These are phyloP conservation scores for Thelonectria rubi DNA, from an alignment of 2,329 filamentous ascomycete species.

Conservation along the genomic window DNA sequence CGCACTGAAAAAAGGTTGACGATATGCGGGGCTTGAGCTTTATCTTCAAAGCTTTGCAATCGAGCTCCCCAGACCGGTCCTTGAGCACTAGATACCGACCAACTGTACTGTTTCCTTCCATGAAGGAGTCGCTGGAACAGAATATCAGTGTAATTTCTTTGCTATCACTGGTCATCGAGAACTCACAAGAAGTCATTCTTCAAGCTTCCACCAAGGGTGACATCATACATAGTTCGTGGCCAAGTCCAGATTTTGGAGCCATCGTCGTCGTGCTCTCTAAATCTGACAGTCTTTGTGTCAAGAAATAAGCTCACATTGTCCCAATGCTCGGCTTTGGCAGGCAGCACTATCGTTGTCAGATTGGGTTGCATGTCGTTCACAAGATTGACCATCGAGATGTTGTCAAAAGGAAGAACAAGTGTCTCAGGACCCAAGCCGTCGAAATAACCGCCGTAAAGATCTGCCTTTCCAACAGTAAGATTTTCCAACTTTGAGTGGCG, in stretches of 20 bases:
- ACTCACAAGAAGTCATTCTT: constrained; percentile 6
- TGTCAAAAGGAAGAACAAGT: neutral
- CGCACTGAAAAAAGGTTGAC: too few relatives aligned
- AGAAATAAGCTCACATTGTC: neutral
- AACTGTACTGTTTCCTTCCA: too few relatives aligned
- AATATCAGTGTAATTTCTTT: too few relatives aligned
- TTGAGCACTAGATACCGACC: too few relatives aligned
- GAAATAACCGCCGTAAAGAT: neutral
- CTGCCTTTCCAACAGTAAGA: neutral
- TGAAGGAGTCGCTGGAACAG: too few relatives aligned
- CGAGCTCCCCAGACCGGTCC: too few relatives aligned
- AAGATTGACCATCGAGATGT: neutral
- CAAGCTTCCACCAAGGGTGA: neutral
- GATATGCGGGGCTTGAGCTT: too few relatives aligned
- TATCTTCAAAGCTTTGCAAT: too few relatives aligned
- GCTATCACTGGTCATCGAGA: neutral
- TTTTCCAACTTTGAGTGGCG: neutral
- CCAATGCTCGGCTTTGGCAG: neutral
- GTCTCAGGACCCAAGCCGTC: neutral
- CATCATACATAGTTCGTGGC: neutral
- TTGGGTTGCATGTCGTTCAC: neutral
- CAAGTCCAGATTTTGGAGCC: neutral
- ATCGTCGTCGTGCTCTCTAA: constrained; percentile 4
- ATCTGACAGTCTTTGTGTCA: neutral
- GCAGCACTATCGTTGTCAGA: neutral